Evolutionary conservation across 768 basidiomycete genomes (phyloP).

Genomic region (Mycena sanguinolenta): DNA sequence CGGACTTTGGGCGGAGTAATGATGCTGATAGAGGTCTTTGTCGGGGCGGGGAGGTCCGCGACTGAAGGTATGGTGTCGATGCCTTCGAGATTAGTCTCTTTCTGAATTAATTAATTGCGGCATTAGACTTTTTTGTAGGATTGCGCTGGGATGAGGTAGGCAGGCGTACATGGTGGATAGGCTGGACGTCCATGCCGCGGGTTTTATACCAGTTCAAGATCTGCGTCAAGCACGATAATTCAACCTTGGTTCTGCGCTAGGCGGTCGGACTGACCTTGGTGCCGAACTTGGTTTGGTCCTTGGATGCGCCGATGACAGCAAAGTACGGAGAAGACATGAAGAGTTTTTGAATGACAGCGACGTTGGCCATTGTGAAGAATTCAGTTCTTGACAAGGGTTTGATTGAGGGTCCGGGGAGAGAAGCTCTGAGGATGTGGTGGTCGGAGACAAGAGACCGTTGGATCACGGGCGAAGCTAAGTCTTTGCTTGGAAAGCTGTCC

Average conservation of each 20-base stretch:
- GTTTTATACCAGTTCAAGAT: conserved; percentile 83
- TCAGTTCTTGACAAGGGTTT: no score
- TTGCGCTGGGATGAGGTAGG: neutral
- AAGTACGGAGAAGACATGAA: conserved; percentile 76
- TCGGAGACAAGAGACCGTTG: no score
- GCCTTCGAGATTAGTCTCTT: conserved; percentile 78
- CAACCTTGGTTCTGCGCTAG: neutral
- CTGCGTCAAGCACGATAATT: conserved; percentile 53
- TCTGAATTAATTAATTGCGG: conserved; percentile 63
- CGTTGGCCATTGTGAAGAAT: no score
- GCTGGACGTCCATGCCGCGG: conserved; percentile 71
- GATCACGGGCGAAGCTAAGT: no score
- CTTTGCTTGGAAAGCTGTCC: no score
- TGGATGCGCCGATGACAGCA: conserved; percentile 89
- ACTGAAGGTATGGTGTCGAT: conserved; percentile 68
- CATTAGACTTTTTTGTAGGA: no score
- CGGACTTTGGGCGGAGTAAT: conserved; percentile 81
- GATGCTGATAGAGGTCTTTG: conserved; percentile 81
- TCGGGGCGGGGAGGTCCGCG: conserved; percentile 68
- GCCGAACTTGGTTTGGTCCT: conserved; percentile 82
- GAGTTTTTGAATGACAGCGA: conserved; percentile 56
- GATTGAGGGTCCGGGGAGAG: no score
- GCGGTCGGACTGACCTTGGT: conserved; percentile 64
- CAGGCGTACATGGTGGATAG: conserved; percentile 77
- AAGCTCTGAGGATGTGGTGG: no score